Evolutionary conservation across 176 grass and related monocot species (phyloP).

Genomic region (Typha latifolia): DNA sequence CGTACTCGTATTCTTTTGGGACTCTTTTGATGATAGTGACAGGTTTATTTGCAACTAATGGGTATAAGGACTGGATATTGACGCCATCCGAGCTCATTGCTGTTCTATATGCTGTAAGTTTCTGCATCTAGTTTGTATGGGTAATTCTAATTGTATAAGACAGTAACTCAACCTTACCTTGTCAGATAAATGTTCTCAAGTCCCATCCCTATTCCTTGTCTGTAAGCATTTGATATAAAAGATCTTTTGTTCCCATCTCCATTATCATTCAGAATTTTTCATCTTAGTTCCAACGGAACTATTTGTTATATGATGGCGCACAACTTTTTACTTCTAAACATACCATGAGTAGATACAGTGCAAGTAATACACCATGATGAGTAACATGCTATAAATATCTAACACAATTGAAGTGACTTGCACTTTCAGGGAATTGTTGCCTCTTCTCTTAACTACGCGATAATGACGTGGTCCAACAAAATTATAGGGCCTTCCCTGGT

Average conservation of each 20-base stretch:
- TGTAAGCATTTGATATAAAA: too few relatives aligned
- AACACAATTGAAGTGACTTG: not conserved
- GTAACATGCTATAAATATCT: not conserved
- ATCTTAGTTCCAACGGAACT: not conserved
- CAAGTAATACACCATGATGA: not conserved
- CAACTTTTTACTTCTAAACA: not conserved
- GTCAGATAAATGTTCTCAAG: too few relatives aligned
- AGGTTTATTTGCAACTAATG: conserved; percentile 43
- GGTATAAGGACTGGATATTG: conserved; percentile 70
- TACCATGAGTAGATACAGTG: not conserved
- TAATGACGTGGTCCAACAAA: conserved; percentile 97
- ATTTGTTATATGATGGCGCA: not conserved
- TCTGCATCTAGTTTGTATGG: not conserved
- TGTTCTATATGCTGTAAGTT: conserved; percentile 75
- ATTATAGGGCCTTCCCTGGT: conserved; percentile 81
- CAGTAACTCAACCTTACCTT: too few relatives aligned
- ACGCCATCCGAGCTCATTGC: conserved; percentile 59
- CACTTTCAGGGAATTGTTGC: conserved; percentile 61
- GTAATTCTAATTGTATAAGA: too few relatives aligned
- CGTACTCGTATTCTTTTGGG: conserved; percentile 77
- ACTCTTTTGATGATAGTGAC: conserved; percentile 78
- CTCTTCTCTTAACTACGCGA: conserved; percentile 77
- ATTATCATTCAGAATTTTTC: too few relatives aligned
- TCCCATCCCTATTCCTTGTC: too few relatives aligned
- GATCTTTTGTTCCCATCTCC: too few relatives aligned